These are phyloP conservation scores for Xylaria polymorpha DNA, from an alignment of 2,329 filamentous ascomycete genomes.

Conservation along the genomic window DNA sequence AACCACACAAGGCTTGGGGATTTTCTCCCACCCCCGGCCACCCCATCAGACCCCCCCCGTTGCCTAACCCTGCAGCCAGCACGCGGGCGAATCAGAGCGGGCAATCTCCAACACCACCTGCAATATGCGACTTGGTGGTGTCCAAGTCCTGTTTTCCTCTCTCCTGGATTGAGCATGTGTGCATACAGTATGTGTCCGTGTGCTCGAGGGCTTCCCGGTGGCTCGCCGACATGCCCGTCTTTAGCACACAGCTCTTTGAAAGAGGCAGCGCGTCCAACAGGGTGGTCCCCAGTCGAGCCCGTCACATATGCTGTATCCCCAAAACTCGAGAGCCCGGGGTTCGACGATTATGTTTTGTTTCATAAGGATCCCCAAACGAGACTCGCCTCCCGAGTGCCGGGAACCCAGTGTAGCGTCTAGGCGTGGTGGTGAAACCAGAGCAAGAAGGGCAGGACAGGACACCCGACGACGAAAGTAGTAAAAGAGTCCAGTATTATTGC, in stretches of 20 bases:
- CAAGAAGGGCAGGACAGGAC: slow-evolving; percentile 1
- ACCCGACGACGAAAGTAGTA: not conserved
- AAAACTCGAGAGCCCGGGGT: slow-evolving; percentile 18
- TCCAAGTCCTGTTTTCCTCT: slow-evolving; percentile 30
- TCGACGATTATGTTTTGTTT: slow-evolving; percentile 23
- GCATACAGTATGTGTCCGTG: slow-evolving; percentile 21
- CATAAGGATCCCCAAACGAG: slow-evolving; percentile 29
- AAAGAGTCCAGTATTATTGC: not conserved
- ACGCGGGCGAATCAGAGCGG: slow-evolving; percentile 44
- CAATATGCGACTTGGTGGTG: slow-evolving; percentile 30
- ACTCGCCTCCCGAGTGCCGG: slow-evolving; percentile 35
- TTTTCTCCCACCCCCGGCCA: slow-evolving; percentile 39
- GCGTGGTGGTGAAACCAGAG: slow-evolving; percentile 15
- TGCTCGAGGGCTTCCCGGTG: slow-evolving; percentile 23
- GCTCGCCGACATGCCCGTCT: slow-evolving; percentile 19
- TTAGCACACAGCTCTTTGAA: slow-evolving; percentile 16
- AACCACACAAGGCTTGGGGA: slow-evolving; percentile 45
- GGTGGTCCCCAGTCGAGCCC: slow-evolving; percentile 9
- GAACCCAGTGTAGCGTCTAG: slow-evolving; percentile 6
- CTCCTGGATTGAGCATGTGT: slow-evolving; percentile 22
- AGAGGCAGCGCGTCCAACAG: slow-evolving; percentile 3
- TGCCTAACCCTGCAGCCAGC: slow-evolving; percentile 40
- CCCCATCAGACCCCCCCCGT: slow-evolving; percentile 8
- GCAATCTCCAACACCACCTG: slow-evolving; percentile 31
- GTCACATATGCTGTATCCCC: slow-evolving; percentile 20